A percentile compares a stretch with the other conserved stretches of the same genome.
Conservation (phyloP, 2,329 filamentous ascomycete genomes). For the Talaromyces verruculosus region DNA sequence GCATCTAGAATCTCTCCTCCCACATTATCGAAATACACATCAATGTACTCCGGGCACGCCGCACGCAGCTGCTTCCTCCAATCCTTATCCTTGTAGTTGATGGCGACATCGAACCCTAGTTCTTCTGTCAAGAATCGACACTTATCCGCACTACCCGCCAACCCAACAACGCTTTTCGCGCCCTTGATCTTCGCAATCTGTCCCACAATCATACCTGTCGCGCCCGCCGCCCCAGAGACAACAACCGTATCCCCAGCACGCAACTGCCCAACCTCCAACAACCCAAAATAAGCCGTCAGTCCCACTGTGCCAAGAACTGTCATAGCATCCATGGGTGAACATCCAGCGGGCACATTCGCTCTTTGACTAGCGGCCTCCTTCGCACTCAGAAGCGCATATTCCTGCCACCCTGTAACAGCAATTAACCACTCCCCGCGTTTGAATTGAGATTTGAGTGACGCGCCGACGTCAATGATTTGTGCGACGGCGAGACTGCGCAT, state of each 20-base stretch:
- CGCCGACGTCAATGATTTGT: constrained; percentile 60
- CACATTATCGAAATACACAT: constrained; percentile 74
- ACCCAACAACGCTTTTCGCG: constrained; percentile 60
- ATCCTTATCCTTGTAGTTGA: constrained; percentile 68
- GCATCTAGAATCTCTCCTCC: constrained; percentile 70
- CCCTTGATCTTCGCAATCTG: constrained; percentile 77
- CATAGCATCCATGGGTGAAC: constrained; percentile 60
- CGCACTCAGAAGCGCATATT: constrained; percentile 61
- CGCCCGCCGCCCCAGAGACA: constrained; percentile 74
- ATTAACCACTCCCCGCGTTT: constrained; percentile 49
- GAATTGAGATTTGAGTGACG: constrained; percentile 35
- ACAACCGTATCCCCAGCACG: constrained; percentile 72
- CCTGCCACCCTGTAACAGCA: constrained; percentile 62
- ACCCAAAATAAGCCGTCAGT: constrained; percentile 74
- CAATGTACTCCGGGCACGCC: constrained; percentile 60
- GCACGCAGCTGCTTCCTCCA: constrained; percentile 62
- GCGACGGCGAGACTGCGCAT: constrained; percentile 66
- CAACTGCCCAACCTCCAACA: constrained; percentile 66
- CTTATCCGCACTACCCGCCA: constrained; percentile 67
- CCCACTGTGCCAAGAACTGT: constrained; percentile 66
- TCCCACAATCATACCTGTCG: constrained; percentile 72
- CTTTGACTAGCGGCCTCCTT: constrained; percentile 46
- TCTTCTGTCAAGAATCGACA: constrained; percentile 64
- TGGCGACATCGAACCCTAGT: constrained; percentile 64
- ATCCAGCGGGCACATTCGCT: constrained; percentile 47